Base-by-base conservation (phyloP, 441 rosid species). In the Erodium trifolium region DNA sequence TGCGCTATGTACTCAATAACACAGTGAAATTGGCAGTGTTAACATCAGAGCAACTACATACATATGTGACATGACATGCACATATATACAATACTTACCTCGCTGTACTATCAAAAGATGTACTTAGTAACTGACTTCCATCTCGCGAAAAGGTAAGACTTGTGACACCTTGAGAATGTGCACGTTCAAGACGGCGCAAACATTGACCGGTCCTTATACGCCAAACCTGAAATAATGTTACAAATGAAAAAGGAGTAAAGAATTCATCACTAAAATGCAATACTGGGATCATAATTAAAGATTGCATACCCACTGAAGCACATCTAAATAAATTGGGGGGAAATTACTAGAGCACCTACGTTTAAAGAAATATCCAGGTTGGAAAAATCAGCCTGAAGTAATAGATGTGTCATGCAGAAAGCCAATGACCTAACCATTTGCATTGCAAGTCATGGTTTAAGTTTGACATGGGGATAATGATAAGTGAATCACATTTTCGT, bases 171-270 rank as follows among this genome's bases (percentile, higher is more conserved):
- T 89, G 90, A 76, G 90, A 82, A 85, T 96, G 97, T 71, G 96
- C 98, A 70, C 86, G 89, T 74, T 96, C 97, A 71, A 93, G 86
- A 71, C 96, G 95, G 27, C 96, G 92, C 81, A 92, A 79, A 81
- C 98, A 96, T 78, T 86, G 91, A 71, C 97, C 96, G 55, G 97
- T 93, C 77, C 98, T 89, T 75, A 85, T 86, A 72, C 96, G 94
- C 99, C 97, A 96, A 74, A 96, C 93, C 99, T 91, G 82, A 70
- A 71, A 82, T 63, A 27, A 43, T 55, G 62, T 68, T 1, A 70
- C 7, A 11, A 35, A 66, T 14, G 51, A 59, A 71, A 11, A 37
- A 41, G 31, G 23, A n/a, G 34, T 47, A 3, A 63, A 63, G 8
- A 11, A 45, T 45, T 67, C 14, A 47, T 47, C 53, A 47, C n/a